Evolutionary conservation across 2,329 filamentous ascomycete genomes (phyloP).

Genomic region (Pseudogymnoascus sp.): DNA sequence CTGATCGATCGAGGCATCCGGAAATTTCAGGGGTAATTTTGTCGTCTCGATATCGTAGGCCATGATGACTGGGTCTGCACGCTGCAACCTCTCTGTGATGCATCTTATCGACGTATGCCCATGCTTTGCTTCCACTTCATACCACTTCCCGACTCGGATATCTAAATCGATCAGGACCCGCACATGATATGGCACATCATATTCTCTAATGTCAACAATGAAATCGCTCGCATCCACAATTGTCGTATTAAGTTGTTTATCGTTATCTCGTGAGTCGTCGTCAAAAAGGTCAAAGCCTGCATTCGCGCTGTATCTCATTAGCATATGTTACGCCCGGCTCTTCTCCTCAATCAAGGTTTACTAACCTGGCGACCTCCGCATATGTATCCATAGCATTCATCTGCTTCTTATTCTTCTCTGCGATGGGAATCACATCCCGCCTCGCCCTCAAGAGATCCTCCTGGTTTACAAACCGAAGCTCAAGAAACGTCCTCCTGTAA

Average conservation of each 20-base stretch:
- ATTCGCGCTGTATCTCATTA: constrained; percentile 49
- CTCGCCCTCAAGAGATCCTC: constrained; percentile 77
- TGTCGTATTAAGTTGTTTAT: constrained; percentile 66
- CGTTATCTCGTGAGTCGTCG: constrained; percentile 72
- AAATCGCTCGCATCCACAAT: constrained; percentile 90
- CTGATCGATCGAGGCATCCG: constrained; percentile 87
- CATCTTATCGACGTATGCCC: constrained; percentile 76
- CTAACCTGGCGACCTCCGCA: constrained; percentile 84
- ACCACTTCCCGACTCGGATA: constrained; percentile 95
- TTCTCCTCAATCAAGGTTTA: constrained; percentile 17
- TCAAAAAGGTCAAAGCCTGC: constrained; percentile 94
- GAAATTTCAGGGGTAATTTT: constrained; percentile 92
- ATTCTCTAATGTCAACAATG: constrained; percentile 97
- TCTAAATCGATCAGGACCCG: constrained; percentile 85
- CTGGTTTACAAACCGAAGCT: constrained; percentile 83
- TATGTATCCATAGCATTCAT: constrained; percentile 98
- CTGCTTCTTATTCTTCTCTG: constrained; percentile 93
- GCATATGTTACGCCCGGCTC: neutral
- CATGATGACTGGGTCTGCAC: constrained; percentile 94
- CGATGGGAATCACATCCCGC: constrained; percentile 78
- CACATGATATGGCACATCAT: constrained; percentile 98
- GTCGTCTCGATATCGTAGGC: constrained; percentile 99
- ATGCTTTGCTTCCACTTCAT: constrained; percentile 89
- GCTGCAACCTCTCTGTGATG: constrained; percentile 78
- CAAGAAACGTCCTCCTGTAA: constrained; percentile 79